Percentiles rank a stretch among this genome's conserved stretches.
Conservation (phyloP, 805 yeast genomes). For the Starmera caribaea region DNA sequence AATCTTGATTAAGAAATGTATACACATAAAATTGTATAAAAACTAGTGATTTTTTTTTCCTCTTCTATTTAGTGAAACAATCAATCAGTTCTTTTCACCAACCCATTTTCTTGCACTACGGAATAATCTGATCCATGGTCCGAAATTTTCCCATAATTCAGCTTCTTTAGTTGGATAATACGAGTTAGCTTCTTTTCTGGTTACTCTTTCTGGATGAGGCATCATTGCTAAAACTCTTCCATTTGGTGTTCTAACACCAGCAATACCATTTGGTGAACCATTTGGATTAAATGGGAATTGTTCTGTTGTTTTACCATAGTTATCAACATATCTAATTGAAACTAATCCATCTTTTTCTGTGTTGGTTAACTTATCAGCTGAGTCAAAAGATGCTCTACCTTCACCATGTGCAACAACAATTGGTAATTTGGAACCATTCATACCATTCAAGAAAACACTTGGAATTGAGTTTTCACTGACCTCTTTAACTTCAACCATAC, state of each 20-base stretch:
- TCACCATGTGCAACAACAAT: slow-evolving; percentile 99
- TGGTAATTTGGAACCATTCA: slow-evolving; percentile 91
- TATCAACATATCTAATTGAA: slow-evolving; percentile 78
- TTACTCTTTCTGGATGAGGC: slow-evolving; percentile 98
- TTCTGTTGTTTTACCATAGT: slow-evolving; percentile 77
- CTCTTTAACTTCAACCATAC: slow-evolving; percentile 72
- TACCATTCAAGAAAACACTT: slow-evolving; percentile 71
- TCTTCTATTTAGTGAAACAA: neutral
- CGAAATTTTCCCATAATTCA: slow-evolving; percentile 67
- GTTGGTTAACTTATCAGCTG: slow-evolving; percentile 31
- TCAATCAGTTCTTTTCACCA: slow-evolving; percentile 23
- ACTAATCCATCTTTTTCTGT: slow-evolving; percentile 47
- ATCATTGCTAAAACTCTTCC: slow-evolving; percentile 97
- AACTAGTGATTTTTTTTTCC: neutral
- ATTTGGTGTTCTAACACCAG: slow-evolving; percentile 82
- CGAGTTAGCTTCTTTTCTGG: slow-evolving; percentile 81
- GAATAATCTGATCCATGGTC: slow-evolving; percentile 94
- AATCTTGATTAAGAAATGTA: neutral
- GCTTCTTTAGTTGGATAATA: slow-evolving; percentile 67
- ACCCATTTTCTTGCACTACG: slow-evolving; percentile 94
- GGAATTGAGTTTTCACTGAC: slow-evolving; percentile 31
- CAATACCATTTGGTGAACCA: slow-evolving; percentile 89
- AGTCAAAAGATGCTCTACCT: slow-evolving; percentile 74
- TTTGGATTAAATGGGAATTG: slow-evolving; percentile 92
- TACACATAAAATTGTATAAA: no score